Base-by-base conservation (phyloP, 441 rosid species). In the Gossypium davidsonii region DNA sequence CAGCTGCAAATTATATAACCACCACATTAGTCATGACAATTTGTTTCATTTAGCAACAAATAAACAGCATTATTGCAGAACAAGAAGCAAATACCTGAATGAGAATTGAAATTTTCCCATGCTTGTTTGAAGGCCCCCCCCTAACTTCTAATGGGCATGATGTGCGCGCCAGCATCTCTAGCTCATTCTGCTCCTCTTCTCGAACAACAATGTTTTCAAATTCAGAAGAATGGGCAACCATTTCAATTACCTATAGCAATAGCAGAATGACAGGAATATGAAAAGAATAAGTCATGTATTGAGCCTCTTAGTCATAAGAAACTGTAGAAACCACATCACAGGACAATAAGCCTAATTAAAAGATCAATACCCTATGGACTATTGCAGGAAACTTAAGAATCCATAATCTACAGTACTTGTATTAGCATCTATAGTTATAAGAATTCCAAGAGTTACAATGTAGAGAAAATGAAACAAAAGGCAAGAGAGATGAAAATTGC, bases 141-240 rank as follows among this genome's bases (percentile, higher is more conserved):
- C 78, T 87, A 71, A 91, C 90, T 80, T 96, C 99, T 70, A 91
- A 86, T 51, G 97, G 99, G 79, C 99, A 96, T 75, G 84, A 89
- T 58, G 85, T 81, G 55, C 90, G 97, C 81, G 87, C 85, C 80
- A 96, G 80, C 67, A 73, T 85, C 89, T 96, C 99, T 71, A 96
- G 86, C 82, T 96, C 99, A 81, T 86, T 84, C 85, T 96, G 99
- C 84, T 96, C 99, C 78, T 96, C 99, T 73, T 96, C 99, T 81
- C 99, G 88, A 76, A 96, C 94, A 87, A 93, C 94, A 85, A 96
- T 93, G 84, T 96, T 96, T 83, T 84, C 93, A 84, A 96, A 96
- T 80, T 96, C 99, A 73, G 99, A 91, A 73, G 99, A 96, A 80
- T 79, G 97, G 75, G 98, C 97, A 79, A 96, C 98, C 99, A 96